Evolutionary conservation across 1,284 basidiomycete genomes (phyloP), one percentile per base, ranked within the genome.

Genomic region (Flammula alnicola): DNA sequence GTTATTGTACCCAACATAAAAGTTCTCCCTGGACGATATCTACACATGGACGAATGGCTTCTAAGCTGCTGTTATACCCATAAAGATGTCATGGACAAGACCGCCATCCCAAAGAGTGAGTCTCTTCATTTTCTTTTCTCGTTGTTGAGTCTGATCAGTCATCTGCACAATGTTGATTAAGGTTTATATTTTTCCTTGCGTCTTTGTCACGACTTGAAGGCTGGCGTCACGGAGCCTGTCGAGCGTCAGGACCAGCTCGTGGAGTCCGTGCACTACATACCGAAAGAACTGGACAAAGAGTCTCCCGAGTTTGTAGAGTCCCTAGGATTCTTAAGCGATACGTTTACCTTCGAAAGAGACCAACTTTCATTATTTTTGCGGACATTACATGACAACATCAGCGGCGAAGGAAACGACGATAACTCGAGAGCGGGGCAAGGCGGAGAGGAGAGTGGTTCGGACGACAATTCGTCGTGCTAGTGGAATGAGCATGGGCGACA

Each of bases 281-380:
- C 88, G 2, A 64, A 77, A n/a, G 69, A 81, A 30, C 74, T 91
- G 5, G 83, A 88, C 45, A 78, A 80, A 50, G 83, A 88, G 62
- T 53, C 70, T 0, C 56, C 63, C 6, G 77, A 81, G 4, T 83
- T 83, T 61, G 73, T 79, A 12, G 66, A 78, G 27, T 70, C 70
- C 33, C 66, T 91, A n/a, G 76, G 75, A 17, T 90, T 85, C 63
- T 73, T 91, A 50, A 72, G 67, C 26, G 72, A 73, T 2, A 66
- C 80, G 0, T 91, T 91, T 64, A 82, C 84, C 11, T 91, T 91
- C 62, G 71, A 77, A 47, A 74, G 77, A 37, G 71, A 77, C 16
- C 88, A 91, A 64, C 72, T 87, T 47, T 75, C 80, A 2, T 66
- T 86, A 17, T 86, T 91, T 68, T 63, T 86, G 38, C 75, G 75